Conservation (phyloP, 495 filamentous ascomycete species). For the Hypoxylon rickii region DNA sequence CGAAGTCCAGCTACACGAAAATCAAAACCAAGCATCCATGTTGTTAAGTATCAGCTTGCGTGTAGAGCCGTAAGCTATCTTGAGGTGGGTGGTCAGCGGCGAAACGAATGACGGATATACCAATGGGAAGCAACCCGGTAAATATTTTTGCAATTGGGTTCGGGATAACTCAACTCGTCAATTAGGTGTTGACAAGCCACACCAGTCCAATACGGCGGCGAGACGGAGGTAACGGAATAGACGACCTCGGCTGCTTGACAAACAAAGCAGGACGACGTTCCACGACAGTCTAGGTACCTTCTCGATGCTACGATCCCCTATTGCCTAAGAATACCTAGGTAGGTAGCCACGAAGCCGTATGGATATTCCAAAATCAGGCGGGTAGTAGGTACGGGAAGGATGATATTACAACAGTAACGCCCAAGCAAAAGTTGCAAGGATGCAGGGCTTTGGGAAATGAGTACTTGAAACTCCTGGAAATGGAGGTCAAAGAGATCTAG, state of each 20-base stretch:
- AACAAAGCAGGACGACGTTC: slow-evolving; percentile 10
- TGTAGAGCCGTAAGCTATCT: slow-evolving; percentile 1
- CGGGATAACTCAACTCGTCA: slow-evolving; percentile 17
- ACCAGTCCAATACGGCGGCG: slow-evolving; percentile 18
- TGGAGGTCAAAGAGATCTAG: slow-evolving; percentile 18
- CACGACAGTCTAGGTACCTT: slow-evolving; percentile 11
- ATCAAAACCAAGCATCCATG: slow-evolving; percentile 24
- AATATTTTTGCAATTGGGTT: slow-evolving; percentile 17
- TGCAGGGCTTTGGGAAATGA: slow-evolving; percentile 1
- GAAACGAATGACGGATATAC: slow-evolving; percentile 5
- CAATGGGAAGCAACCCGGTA: slow-evolving; percentile 8
- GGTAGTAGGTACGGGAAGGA: slow-evolving; percentile 1
- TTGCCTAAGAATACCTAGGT: slow-evolving; percentile 12
- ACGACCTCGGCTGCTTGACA: slow-evolving; percentile 8
- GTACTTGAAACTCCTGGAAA: slow-evolving; percentile 12
- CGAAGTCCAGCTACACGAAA: slow-evolving; percentile 10
- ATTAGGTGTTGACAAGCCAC: slow-evolving; percentile 29
- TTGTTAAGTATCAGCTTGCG: slow-evolving; percentile 16
- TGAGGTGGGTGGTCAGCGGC: slow-evolving; percentile 22
- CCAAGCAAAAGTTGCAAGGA: slow-evolving; percentile 10
- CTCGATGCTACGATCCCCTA: slow-evolving; percentile 14
- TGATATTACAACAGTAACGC: slow-evolving; percentile 16
- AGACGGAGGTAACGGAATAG: slow-evolving; percentile 11
- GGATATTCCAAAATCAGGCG: too few species aligned
- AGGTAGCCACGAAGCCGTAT: slow-evolving; percentile 2